Conservation (phyloP, 1,139 yeast species). For the Pichia sp. region DNA sequence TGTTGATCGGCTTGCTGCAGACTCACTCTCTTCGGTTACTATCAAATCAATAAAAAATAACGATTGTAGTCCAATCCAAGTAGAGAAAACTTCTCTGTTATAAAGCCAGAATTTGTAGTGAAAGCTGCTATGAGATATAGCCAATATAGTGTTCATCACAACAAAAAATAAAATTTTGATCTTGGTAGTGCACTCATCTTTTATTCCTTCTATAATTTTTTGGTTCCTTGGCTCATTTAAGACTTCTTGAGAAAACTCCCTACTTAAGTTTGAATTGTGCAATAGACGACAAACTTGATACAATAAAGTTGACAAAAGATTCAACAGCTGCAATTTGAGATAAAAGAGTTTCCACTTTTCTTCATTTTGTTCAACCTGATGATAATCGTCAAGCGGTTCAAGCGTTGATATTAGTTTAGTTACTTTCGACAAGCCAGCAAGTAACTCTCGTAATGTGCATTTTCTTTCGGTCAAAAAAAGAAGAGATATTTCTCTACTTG, state of each 20-base stretch:
- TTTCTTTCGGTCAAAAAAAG: not conserved
- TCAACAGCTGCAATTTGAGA: conserved; percentile 10
- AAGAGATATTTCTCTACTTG: conserved; percentile 5
- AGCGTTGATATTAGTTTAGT: not conserved
- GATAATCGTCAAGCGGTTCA: conserved; percentile 8
- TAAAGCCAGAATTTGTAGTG: conserved; percentile 11
- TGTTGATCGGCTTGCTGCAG: not conserved
- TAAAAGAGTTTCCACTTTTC: conserved; percentile 11
- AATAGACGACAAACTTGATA: not conserved
- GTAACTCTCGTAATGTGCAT: conserved; percentile 7
- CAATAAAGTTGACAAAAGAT: not conserved
- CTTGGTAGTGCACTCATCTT: conserved; percentile 1
- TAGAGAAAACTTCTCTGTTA: conserved; percentile 12
- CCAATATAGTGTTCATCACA: conserved; percentile 2
- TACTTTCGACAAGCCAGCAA: not conserved
- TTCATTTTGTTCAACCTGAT: conserved; percentile 6
- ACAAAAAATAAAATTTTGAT: conserved; percentile 7
- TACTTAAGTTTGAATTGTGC: not conserved
- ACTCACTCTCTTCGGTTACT: conserved; percentile 1
- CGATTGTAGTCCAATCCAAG: conserved; percentile 12
- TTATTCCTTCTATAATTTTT: not conserved
- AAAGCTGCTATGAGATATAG: conserved; percentile 1
- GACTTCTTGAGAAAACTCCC: not conserved
- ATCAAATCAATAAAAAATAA: conserved; percentile 4
- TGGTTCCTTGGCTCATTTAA: not conserved